phyloP scores from a whole-genome alignment of 2,329 filamentous ascomycete species.

The Cladosporium sp. region DNA sequence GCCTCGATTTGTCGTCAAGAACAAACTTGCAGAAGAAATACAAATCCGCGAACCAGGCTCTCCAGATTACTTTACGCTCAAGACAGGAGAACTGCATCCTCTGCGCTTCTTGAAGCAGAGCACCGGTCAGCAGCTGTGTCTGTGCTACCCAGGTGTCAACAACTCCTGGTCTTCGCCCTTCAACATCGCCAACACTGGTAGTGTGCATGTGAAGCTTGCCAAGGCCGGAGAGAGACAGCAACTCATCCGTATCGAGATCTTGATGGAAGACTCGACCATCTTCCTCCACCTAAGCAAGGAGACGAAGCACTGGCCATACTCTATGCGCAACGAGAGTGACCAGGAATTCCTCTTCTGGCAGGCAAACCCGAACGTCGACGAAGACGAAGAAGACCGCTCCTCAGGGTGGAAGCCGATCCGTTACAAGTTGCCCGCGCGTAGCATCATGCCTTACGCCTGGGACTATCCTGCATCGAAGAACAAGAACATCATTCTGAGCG shows the following conservation, averaged over 20 bases:
- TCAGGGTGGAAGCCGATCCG: constrained; percentile 89
- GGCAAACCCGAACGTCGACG: constrained; percentile 85
- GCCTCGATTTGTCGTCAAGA: constrained; percentile 89
- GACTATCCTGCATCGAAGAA: constrained; percentile 97
- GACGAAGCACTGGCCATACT: constrained; percentile 95
- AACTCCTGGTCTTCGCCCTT: constrained; percentile 98
- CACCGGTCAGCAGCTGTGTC: constrained; percentile 78
- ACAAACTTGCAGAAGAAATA: constrained; percentile 83
- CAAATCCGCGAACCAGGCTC: constrained; percentile 89
- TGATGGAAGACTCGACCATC: constrained; percentile 89
- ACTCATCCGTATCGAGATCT: constrained; percentile 78
- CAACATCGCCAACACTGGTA: constrained; percentile 93
- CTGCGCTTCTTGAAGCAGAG: constrained; percentile 85
- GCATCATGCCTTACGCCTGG: constrained; percentile 99
- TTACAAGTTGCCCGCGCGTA: constrained; percentile 86
- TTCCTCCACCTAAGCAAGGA: constrained; percentile 89
- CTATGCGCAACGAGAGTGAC: constrained; percentile 97
- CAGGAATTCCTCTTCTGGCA: constrained; percentile 96
- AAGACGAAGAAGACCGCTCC: constrained; percentile 76
- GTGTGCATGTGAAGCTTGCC: constrained; percentile 87
- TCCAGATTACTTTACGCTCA: constrained; percentile 74
- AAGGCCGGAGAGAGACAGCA: constrained; percentile 86
- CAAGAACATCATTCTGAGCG: constrained; percentile 82
- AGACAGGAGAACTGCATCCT: constrained; percentile 74
- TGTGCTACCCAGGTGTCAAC: constrained; percentile 90